These are phyloP conservation scores for Podospora appendiculata DNA, from an alignment of 495 filamentous ascomycete species.

Conservation along the genomic window DNA sequence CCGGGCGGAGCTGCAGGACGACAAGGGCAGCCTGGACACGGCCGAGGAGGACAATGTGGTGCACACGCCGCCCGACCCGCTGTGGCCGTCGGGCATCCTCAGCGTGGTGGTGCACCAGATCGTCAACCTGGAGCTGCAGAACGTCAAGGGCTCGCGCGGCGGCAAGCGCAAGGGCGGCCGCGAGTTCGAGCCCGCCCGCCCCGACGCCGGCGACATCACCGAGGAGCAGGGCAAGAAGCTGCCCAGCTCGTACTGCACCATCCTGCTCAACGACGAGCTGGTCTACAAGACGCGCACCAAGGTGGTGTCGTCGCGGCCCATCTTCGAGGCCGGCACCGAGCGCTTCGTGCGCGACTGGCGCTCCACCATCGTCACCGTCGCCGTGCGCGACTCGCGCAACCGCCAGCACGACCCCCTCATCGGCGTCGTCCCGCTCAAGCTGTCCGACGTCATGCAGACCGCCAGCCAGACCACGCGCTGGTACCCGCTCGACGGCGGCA, in stretches of 20 bases:
- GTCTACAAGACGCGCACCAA: constrained; percentile 90
- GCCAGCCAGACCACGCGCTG: constrained; percentile 65
- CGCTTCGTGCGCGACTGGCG: constrained; percentile 94
- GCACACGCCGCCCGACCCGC: constrained; percentile 85
- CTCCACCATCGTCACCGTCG: constrained; percentile 74
- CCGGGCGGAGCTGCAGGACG: constrained; percentile 74
- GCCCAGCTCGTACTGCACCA: constrained; percentile 87
- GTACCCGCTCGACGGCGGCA: constrained; percentile 52
- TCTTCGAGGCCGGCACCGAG: constrained; percentile 94
- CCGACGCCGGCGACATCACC: constrained; percentile 70
- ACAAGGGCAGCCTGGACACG: constrained; percentile 71
- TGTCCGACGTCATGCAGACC: constrained; percentile 79
- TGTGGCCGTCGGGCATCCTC: constrained; percentile 86
- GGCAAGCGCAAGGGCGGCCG: constrained; percentile 68
- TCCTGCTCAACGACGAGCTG: constrained; percentile 80
- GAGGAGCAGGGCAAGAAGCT: constrained; percentile 72
- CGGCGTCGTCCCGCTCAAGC: constrained; percentile 78
- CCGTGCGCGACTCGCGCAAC: constrained; percentile 79
- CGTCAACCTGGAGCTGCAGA: constrained; percentile 81
- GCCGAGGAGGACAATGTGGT: constrained; percentile 74
- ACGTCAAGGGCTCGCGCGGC: constrained; percentile 62
- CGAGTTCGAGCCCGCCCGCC: constrained; percentile 84
- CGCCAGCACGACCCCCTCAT: constrained; percentile 92
- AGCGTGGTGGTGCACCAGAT: constrained; percentile 87
- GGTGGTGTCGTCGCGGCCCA: constrained; percentile 85